Conservation (phyloP, 169 alveolate genomes). For the Cyclospora cayetanensis region DNA sequence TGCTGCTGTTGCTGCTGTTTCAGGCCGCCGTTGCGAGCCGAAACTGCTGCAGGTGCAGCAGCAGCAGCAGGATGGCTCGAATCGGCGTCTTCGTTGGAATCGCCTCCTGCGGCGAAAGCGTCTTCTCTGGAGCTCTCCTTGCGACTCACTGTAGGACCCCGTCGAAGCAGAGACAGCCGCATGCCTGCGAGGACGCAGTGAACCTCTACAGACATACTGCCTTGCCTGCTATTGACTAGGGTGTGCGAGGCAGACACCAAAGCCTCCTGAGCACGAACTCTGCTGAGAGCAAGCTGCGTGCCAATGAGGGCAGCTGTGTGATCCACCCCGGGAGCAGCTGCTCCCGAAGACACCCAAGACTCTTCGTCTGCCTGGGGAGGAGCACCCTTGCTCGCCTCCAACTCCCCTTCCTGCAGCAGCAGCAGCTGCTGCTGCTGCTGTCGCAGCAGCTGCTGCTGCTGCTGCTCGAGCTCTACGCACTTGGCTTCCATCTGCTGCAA, state of each 20-base stretch:
- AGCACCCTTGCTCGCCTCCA: neutral
- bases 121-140: neutral
- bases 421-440: slow-evolving; percentile 47
- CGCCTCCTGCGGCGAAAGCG: slow-evolving; percentile 29
- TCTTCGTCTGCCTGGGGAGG: slow-evolving; percentile 25
- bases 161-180: neutral
- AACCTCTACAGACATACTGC: slow-evolving; percentile 1
- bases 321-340: slow-evolving; percentile 15
- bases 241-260: neutral
- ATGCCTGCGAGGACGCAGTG: slow-evolving; percentile 16
- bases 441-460: slow-evolving; percentile 28
- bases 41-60: neutral
- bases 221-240: neutral
- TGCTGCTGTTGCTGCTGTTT: neutral
- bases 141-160: slow-evolving; percentile 25
- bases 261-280: slow-evolving; percentile 37
- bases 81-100: neutral
- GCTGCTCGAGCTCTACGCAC: slow-evolving; percentile 42
- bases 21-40: slow-evolving; percentile 18
- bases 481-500: slow-evolving; percentile 33
- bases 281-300: slow-evolving; percentile 39
- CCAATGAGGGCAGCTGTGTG: slow-evolving; percentile 24
- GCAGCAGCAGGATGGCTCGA: neutral
- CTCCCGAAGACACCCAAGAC: neutral
- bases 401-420: slow-evolving; percentile 15